Percentiles rank a stretch among this genome's conserved stretches.
phyloP scores from a whole-genome alignment of 352 stramenopile species.

The Phytophthora pseudosyringae region DNA sequence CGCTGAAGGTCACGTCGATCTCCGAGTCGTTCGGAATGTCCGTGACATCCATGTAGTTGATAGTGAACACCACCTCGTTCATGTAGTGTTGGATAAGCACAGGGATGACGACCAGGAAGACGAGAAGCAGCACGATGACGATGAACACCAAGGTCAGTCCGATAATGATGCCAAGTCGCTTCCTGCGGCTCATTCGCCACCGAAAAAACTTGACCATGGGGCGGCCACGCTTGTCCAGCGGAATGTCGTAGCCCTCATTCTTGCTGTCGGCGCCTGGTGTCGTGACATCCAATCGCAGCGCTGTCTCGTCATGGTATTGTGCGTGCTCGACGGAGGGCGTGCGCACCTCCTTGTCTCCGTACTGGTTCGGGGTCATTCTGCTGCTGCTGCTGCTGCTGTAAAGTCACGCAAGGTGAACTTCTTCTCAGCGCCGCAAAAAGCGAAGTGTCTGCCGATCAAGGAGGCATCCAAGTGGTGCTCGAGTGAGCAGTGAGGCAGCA shows the following conservation, averaged over 20 bases:
- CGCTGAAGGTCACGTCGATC: conserved; percentile 55
- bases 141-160: conserved; percentile 43
- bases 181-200: conserved; percentile 56
- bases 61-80: conserved; percentile 51
- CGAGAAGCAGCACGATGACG: conserved; percentile 53
- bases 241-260: conserved; percentile 24
- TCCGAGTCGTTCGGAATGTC: conserved; percentile 44
- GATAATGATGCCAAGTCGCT: conserved; percentile 42
- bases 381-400: not conserved
- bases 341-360: conserved; percentile 34
- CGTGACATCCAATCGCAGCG: conserved; percentile 22
- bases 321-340: conserved; percentile 27
- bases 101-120: conserved; percentile 59
- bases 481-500: conserved; percentile 1
- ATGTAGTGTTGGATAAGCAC: conserved; percentile 64
- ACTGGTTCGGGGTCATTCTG: conserved; percentile 25
- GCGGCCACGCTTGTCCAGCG: conserved; percentile 20
- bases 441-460: conserved; percentile 14
- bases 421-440: conserved; percentile 15
- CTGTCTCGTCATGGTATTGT: conserved; percentile 25
- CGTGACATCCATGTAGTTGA: conserved; percentile 75
- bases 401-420: not conserved
- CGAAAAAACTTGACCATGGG: conserved; percentile 52
- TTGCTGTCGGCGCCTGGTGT: conserved; percentile 24
- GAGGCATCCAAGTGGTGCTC: not conserved